Conservation (phyloP, 257 asterid species). For the Nicotiana knightiana region DNA sequence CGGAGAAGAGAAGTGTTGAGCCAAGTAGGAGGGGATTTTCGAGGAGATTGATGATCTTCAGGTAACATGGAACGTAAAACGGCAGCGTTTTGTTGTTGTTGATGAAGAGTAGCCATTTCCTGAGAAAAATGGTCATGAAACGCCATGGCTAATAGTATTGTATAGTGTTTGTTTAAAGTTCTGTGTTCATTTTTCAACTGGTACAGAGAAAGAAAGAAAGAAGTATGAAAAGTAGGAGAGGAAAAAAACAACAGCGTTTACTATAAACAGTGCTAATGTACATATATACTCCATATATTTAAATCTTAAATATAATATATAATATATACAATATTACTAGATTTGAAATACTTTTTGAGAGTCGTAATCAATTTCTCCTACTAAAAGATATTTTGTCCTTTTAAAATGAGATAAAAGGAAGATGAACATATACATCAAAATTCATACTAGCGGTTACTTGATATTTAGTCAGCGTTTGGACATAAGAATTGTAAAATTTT, state of each 20-base stretch:
- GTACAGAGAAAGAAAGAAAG: background rate
- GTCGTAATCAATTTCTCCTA: too few species aligned
- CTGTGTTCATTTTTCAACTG: background rate
- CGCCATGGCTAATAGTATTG: slow-evolving; percentile 15
- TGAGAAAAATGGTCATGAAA: slow-evolving; percentile 39
- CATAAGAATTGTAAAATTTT: too few species aligned
- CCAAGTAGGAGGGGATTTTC: slow-evolving; percentile 27
- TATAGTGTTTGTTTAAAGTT: background rate
- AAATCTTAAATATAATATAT: too few species aligned
- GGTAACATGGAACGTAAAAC: slow-evolving; percentile 14
- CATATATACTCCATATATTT: background rate
- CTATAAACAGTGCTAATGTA: background rate
- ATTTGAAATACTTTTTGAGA: too few species aligned
- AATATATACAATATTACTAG: too few species aligned
- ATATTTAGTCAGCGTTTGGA: too few species aligned
- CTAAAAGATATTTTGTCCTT: too few species aligned
- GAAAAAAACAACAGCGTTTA: background rate
- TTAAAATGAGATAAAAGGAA: too few species aligned
- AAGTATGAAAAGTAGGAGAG: background rate
- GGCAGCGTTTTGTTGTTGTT: background rate
- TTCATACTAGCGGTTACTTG: too few species aligned
- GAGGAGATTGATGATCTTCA: background rate
- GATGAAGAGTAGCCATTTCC: slow-evolving; percentile 31
- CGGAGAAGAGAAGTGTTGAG: slow-evolving; percentile 26
- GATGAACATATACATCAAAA: too few species aligned